Base-by-base conservation (phyloP, 352 stramenopile genomes). In the Stephanocyclus meneghinianus region DNA sequence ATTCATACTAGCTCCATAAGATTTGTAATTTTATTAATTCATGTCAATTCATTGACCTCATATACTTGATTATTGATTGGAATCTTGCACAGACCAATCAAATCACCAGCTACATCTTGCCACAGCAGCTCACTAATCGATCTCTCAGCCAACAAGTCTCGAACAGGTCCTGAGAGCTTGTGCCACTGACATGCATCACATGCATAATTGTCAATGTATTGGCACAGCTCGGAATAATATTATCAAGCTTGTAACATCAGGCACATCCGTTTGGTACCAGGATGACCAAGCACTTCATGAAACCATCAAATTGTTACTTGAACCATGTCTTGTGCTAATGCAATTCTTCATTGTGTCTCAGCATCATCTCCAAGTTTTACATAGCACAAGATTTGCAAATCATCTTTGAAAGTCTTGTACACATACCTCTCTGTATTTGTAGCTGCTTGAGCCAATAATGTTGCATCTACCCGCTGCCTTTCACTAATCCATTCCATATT, bases 41-140 rank as follows among this genome's bases (percentile, higher is more conserved):
- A 26, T 26, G 21, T 26, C 21, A 26, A 32, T 26, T 77, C 69
- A 51, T 65, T 59, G 37, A 86, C 83, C 13, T 47, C 26, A 16
- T 32, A 32, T n/a, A 21, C 45, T 57, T 45, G 48, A 48, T 59
- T 59, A 64, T 15, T 35, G 61, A 63, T 61, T 40, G 5, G 65
- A 15, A 64, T 16, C 2, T 42, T 75, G 63, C 74, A 86, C 11
- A 69, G 74, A 26, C 78, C 79, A 57, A 83, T 80, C n/a, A 76
- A 48, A 62, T 86, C 74, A 29, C 80, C 61, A 30, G 60, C 59
- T 16, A 26, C 21, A 1, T 26, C 21, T 26, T 26, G 21, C 21
- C 21, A 26, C 21, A 26, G 21, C 21, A 26, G 74, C 56, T 65
- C 79, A 42, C 11, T 59, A 16, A 71, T 9, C 30, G 48, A 18